Conservation (phyloP, 1,284 basidiomycete species). For the Cutaneotrichosporon spelunceum region DNA sequence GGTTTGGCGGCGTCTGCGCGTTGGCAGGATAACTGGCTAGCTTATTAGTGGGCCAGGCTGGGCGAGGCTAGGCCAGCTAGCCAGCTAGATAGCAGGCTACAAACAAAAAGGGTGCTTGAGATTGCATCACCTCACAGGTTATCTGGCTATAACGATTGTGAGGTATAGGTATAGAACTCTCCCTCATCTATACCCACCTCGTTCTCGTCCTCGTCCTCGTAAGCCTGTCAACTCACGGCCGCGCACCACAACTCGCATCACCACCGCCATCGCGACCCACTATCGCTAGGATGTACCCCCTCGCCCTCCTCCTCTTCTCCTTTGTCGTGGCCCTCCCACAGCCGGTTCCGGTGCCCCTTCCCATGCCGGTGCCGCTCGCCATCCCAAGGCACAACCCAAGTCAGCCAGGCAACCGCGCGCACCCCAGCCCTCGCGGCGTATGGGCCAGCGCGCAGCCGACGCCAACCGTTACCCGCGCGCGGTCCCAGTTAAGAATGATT, state of each 20-base stretch:
- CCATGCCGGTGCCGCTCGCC: not conserved
- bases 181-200: no score
- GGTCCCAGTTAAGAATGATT: constrained; percentile 43
- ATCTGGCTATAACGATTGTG: no score
- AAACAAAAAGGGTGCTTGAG: no score
- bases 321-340: not conserved
- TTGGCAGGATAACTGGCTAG: no score
- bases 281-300: not conserved
- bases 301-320: not conserved
- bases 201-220: not conserved
- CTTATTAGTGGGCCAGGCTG: no score
- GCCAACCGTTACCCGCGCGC: constrained; percentile 24
- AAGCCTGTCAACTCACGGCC: not conserved
- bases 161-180: no score
- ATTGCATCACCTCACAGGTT: no score
- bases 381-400: constrained; percentile 18
- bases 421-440: constrained; percentile 40
- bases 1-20: no score
- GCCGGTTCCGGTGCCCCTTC: no score
- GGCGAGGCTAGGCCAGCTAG: no score
- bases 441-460: constrained; percentile 47
- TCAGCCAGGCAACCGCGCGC: constrained; percentile 42
- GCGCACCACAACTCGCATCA: not conserved
- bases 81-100: no score
- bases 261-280: no score